Base-by-base conservation (phyloP, 176 grass and related monocot genomes). In the Aegilops longissima region DNA sequence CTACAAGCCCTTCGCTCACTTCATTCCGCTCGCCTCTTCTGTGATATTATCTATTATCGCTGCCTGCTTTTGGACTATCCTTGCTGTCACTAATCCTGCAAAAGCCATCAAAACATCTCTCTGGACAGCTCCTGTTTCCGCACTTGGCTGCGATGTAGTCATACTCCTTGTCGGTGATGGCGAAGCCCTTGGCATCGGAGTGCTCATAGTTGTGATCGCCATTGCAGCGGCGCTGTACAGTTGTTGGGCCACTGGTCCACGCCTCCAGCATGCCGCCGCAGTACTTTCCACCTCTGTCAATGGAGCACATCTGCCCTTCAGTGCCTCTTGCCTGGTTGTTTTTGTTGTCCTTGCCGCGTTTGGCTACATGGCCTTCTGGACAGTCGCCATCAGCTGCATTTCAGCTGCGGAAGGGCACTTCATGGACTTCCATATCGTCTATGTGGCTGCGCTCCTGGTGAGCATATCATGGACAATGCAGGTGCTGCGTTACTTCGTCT, bases 381-480 rank as follows among this genome's bases (percentile, higher is more conserved):
- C 86, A 59, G 84, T 96, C 52, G 96, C 93, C 33, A 88, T 87
- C 39, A 93, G 93, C 63, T 93, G 90, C 66, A 93, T 93, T 63
- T 69, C 90, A 9, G 96, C 92, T 54, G 76, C 82, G 84, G 86
- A 89, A 81, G 73, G 84, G 49, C 80, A 85, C 82, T 84, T 88
- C 51, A 85, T 88, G 89, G 75, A 81, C 25, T 90, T 92, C 52
- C 84, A 65, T 42, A 17, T 88, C 36, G 79, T 90, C 59, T 96
- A 90, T 86, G 92, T 92, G 81, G 71, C 73, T 30, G 78, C 82
- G 20, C 92, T 98, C 79, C 82, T 98, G 80, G 88, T 91, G 18
- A 98, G 87, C 88, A 86, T 98, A 68, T 82, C 84, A 35, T 96
- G 96, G 96, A 98, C 92, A 56, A 98, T 98, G 96, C 93, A 95